Evolutionary conservation across 1,284 basidiomycete species (phyloP).

Genomic region (Lentinus polychrous): DNA sequence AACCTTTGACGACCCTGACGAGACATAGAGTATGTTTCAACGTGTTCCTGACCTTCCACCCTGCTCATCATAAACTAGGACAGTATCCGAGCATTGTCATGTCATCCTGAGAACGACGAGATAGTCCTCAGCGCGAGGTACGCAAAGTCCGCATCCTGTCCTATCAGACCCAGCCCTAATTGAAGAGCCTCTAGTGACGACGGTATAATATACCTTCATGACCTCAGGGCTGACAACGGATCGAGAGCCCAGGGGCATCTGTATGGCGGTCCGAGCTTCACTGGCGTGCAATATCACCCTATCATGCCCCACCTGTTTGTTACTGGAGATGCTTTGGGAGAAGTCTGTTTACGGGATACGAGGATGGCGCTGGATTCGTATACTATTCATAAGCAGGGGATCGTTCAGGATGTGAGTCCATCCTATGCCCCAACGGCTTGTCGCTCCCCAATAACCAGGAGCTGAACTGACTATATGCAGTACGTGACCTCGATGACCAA

Average conservation of each 20-base stretch:
- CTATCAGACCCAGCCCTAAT: constrained; percentile 1
- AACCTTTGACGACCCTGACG: constrained; percentile 14
- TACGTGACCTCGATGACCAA: constrained; percentile 59
- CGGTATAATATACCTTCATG: constrained; percentile 56
- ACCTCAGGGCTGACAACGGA: constrained; percentile 33
- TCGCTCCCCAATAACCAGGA: constrained; percentile 1
- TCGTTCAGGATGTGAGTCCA: constrained; percentile 48
- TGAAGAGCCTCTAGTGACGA: constrained; percentile 45
- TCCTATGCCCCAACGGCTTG: too few species aligned
- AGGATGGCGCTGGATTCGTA: constrained; percentile 67
- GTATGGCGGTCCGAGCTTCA: constrained; percentile 47
- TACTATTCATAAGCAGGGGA: constrained; percentile 39
- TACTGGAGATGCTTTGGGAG: constrained; percentile 50
- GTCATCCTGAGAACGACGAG: constrained; percentile 58
- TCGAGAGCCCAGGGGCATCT: constrained; percentile 41
- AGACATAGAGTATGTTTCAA: constrained; percentile 15
- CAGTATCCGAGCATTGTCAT: constrained; percentile 53
- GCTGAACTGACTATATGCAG: constrained; percentile 27
- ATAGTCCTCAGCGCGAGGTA: constrained; percentile 63
- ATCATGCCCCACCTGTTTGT: constrained; percentile 58
- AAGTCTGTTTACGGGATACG: constrained; percentile 61
- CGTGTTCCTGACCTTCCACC: constrained; percentile 6
- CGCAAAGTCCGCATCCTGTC: constrained; percentile 11
- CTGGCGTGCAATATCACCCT: constrained; percentile 59
- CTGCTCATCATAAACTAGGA: constrained; percentile 34